phyloP scores from a whole-genome alignment of 768 basidiomycete species.

The Podaxis sp. region DNA sequence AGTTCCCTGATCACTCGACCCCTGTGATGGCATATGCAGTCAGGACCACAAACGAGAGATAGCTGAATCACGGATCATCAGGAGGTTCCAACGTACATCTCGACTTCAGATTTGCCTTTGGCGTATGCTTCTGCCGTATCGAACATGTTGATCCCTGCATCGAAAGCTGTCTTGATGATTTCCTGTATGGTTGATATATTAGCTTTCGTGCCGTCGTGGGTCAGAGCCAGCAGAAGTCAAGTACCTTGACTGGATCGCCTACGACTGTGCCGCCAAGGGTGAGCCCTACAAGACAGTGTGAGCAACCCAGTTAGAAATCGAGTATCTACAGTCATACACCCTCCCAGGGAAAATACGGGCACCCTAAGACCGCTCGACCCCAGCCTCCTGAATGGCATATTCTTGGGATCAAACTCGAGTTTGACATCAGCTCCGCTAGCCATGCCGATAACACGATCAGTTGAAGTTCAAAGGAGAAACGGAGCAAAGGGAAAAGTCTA shows the following conservation, averaged over 20 bases:
- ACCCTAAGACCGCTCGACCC: slow-evolving; percentile 64
- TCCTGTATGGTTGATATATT: slow-evolving; percentile 40
- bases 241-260: slow-evolving; percentile 70
- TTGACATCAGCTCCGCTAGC: slow-evolving; percentile 7
- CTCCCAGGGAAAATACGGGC: slow-evolving; percentile 66
- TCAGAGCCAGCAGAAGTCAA: neutral
- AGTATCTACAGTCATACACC: slow-evolving; percentile 38
- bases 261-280: slow-evolving; percentile 62
- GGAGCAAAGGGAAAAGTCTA: neutral
- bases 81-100: slow-evolving; percentile 49
- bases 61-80: neutral
- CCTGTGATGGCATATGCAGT: slow-evolving; percentile 22
- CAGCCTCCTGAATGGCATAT: slow-evolving; percentile 57
- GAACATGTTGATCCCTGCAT: slow-evolving; percentile 75
- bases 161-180: slow-evolving; percentile 75
- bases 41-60: neutral
- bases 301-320: neutral
- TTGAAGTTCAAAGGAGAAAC: neutral
- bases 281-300: slow-evolving; percentile 34
- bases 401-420: slow-evolving; percentile 45
- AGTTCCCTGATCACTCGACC: slow-evolving; percentile 79
- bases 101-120: slow-evolving; percentile 64
- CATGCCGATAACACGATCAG: neutral
- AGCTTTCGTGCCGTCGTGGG: neutral
- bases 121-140: slow-evolving; percentile 69